phyloP scores from a whole-genome alignment of 2,329 filamentous ascomycete genomes.

The Neofusicoccum ribis region DNA sequence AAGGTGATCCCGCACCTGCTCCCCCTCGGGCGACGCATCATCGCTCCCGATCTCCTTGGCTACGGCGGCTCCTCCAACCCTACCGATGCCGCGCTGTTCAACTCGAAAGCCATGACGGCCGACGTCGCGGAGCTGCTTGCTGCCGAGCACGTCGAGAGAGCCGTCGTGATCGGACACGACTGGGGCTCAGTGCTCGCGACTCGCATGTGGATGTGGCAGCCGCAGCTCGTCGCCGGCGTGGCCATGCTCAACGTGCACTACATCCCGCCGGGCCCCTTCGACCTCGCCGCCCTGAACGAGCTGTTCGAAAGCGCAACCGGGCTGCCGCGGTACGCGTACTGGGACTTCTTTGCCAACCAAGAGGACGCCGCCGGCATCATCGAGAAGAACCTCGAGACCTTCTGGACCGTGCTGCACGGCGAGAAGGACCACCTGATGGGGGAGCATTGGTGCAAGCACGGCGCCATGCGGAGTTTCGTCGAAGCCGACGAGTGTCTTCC shows the following conservation, averaged over 20 bases:
- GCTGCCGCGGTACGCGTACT: conserved; percentile 45
- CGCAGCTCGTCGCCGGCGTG: conserved; percentile 42
- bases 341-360: conserved; percentile 45
- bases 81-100: conserved; percentile 9
- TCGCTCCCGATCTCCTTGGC: no score
- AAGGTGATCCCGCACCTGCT: no score
- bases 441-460: conserved; percentile 38
- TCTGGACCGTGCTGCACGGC: conserved; percentile 39
- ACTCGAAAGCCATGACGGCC: conserved; percentile 14
- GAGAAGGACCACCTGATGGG: conserved; percentile 34
- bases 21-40: no score
- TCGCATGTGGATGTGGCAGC: conserved; percentile 45
- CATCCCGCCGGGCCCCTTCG: conserved; percentile 38
- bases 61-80: background rate
- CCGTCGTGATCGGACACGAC: conserved; percentile 51
- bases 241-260: conserved; percentile 48
- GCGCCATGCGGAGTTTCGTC: conserved; percentile 36
- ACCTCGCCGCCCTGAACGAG: conserved; percentile 39
- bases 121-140: conserved; percentile 23
- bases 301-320: conserved; percentile 39
- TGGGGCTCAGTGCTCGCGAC: conserved; percentile 48
- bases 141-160: conserved; percentile 23
- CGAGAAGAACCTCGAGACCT: conserved; percentile 39
- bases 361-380: conserved; percentile 43
- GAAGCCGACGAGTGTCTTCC: conserved; percentile 13